phyloP scores from a whole-genome alignment of 805 yeast genomes.

The Kurtzmaniella cleridarum region DNA sequence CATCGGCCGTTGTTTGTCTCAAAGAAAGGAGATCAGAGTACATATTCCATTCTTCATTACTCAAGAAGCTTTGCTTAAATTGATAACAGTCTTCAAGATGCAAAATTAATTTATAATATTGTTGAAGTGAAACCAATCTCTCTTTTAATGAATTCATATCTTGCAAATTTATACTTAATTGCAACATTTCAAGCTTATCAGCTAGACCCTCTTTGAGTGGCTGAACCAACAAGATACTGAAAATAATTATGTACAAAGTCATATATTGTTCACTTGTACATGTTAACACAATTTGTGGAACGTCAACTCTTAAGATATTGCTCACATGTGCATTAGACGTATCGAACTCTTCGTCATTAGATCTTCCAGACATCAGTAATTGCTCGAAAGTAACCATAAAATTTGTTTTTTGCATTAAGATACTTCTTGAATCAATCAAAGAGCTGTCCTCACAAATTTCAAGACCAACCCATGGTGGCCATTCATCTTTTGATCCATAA shows the following conservation, averaged over 20 bases:
- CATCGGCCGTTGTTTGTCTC: slow-evolving; percentile 28
- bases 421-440: slow-evolving; percentile 39
- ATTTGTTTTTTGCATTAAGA: slow-evolving; percentile 61
- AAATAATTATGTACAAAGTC: slow-evolving; percentile 56
- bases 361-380: slow-evolving; percentile 21
- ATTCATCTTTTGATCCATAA: slow-evolving; percentile 58
- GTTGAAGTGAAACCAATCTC: slow-evolving; percentile 46
- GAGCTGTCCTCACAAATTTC: slow-evolving; percentile 50
- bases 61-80: slow-evolving; percentile 44
- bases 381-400: slow-evolving; percentile 55
- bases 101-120: slow-evolving; percentile 36
- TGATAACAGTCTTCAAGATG: slow-evolving; percentile 42
- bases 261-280: slow-evolving; percentile 73
- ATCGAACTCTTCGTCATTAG: slow-evolving; percentile 6
- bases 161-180: slow-evolving; percentile 65
- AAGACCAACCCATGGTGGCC: slow-evolving; percentile 91
- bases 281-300: slow-evolving; percentile 62
- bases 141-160: slow-evolving; percentile 47
- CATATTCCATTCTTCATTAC: slow-evolving; percentile 45
- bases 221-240: slow-evolving; percentile 63
- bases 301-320: slow-evolving; percentile 52
- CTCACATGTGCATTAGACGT: slow-evolving; percentile 1
- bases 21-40: slow-evolving; percentile 30
- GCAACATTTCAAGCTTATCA: slow-evolving; percentile 59
- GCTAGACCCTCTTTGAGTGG: slow-evolving; percentile 56